phyloP scores from a whole-genome alignment of 805 yeast species.

The Candida patagonica region DNA sequence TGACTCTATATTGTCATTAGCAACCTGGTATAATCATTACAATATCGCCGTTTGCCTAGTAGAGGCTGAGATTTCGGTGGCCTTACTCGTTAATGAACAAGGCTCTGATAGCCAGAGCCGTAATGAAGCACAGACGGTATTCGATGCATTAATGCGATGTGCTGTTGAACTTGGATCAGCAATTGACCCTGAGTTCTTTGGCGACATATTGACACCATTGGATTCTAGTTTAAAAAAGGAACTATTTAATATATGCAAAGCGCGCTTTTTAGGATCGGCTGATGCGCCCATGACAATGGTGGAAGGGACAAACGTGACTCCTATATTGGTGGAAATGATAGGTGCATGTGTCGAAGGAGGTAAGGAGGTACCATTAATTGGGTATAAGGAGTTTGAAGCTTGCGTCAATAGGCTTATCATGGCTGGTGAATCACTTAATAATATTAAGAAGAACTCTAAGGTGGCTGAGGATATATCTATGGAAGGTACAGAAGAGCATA shows the following conservation, averaged over 20 bases:
- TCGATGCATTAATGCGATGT: background rate
- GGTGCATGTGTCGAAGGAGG: constrained; percentile 22
- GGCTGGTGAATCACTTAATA: constrained; percentile 6
- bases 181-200: constrained; percentile 10
- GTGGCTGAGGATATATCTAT: constrained; percentile 7
- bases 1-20: no score
- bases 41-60: no score
- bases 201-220: constrained; percentile 16
- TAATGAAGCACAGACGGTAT: no score
- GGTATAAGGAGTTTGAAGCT: no score
- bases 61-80: no score
- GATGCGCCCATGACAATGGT: constrained; percentile 16
- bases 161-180: no score
- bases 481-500: background rate
- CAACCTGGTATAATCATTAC: no score
- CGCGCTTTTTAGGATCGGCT: constrained; percentile 14
- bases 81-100: no score
- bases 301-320: constrained; percentile 10
- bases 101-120: no score
- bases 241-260: constrained; percentile 13
- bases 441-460: background rate
- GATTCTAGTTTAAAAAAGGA: constrained; percentile 11
- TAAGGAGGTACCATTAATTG: no score
- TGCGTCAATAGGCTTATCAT: constrained; percentile 13
- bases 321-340: constrained; percentile 15